Percentiles rank a stretch among this genome's conserved stretches.
Conservation (phyloP, 352 stramenopile genomes). For the Elongisporangium undulatum region DNA sequence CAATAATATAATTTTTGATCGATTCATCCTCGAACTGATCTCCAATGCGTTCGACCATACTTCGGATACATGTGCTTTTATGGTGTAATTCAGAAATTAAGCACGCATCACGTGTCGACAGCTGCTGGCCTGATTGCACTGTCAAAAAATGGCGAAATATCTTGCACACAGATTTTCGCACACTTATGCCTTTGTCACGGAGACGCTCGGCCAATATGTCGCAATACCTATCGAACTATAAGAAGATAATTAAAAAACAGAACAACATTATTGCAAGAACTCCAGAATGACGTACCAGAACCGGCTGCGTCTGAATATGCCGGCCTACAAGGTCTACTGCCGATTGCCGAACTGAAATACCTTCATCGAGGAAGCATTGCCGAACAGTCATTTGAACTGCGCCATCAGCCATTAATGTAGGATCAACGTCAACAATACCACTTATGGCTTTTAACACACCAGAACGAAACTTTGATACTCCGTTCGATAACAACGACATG, state of each 20-base stretch:
- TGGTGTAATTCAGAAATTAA: slow-evolving; percentile 33
- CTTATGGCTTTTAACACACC: slow-evolving; percentile 74
- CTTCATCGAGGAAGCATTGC: slow-evolving; percentile 71
- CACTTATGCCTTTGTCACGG: slow-evolving; percentile 80
- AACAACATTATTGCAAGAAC: background rate
- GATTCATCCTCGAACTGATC: slow-evolving; percentile 60
- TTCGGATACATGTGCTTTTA: slow-evolving; percentile 66
- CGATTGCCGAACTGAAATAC: slow-evolving; percentile 76
- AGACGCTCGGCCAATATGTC: slow-evolving; percentile 66
- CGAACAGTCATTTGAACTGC: slow-evolving; percentile 50
- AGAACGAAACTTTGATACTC: slow-evolving; percentile 63
- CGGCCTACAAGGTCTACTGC: slow-evolving; percentile 83
- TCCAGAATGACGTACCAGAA: slow-evolving; percentile 46
- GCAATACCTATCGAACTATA: slow-evolving; percentile 80
- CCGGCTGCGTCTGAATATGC: slow-evolving; percentile 65
- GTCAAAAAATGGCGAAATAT: slow-evolving; percentile 63
- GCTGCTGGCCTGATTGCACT: slow-evolving; percentile 12
- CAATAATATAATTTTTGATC: slow-evolving; percentile 85
- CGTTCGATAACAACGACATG: slow-evolving; percentile 72
- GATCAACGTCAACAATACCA: slow-evolving; percentile 79
- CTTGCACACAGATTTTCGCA: slow-evolving; percentile 82
- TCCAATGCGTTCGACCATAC: slow-evolving; percentile 72
- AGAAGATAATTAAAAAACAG: background rate
- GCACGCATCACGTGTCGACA: background rate
- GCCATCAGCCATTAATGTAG: slow-evolving; percentile 76